These are phyloP conservation scores for Ormosia emarginata DNA, from an alignment of 306 rosid species.

Conservation along the genomic window DNA sequence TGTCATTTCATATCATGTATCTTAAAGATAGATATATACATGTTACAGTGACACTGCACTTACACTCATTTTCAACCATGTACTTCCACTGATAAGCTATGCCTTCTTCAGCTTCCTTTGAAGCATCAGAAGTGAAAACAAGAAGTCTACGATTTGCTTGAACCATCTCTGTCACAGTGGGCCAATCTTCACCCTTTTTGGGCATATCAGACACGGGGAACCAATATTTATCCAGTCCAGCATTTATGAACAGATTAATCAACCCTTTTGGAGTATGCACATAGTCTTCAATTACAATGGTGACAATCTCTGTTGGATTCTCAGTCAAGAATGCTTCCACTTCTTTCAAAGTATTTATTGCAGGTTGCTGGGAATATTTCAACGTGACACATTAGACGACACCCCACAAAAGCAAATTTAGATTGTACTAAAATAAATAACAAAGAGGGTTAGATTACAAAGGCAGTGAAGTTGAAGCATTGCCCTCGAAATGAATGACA, in stretches of 20 bases:
- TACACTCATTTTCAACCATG: conserved; percentile 92
- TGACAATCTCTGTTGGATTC: conserved; percentile 82
- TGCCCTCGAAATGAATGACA: conserved; percentile 92
- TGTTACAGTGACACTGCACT: conserved; percentile 24
- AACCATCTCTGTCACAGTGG: conserved; percentile 79
- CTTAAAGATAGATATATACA: background rate
- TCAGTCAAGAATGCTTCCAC: conserved; percentile 75
- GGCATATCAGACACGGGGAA: conserved; percentile 90
- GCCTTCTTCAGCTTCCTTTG: conserved; percentile 93
- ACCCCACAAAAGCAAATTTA: conserved; percentile 3
- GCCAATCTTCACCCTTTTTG: conserved; percentile 81
- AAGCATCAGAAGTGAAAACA: conserved; percentile 81
- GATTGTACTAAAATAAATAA: background rate
- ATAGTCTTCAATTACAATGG: conserved; percentile 86
- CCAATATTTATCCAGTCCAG: conserved; percentile 84
- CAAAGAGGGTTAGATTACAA: conserved; percentile 53
- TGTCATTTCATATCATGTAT: conserved; percentile 5
- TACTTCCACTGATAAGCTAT: conserved; percentile 94
- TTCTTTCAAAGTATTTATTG: conserved; percentile 80
- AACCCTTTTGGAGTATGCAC: conserved; percentile 83
- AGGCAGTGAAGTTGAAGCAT: conserved; percentile 95
- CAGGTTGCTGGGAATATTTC: conserved; percentile 82
- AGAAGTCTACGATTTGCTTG: conserved; percentile 78
- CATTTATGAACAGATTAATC: conserved; percentile 58
- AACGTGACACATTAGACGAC: conserved; percentile 24